phyloP scores from a whole-genome alignment of 495 filamentous ascomycete species.

The Aspergillus incahuasiensis region DNA sequence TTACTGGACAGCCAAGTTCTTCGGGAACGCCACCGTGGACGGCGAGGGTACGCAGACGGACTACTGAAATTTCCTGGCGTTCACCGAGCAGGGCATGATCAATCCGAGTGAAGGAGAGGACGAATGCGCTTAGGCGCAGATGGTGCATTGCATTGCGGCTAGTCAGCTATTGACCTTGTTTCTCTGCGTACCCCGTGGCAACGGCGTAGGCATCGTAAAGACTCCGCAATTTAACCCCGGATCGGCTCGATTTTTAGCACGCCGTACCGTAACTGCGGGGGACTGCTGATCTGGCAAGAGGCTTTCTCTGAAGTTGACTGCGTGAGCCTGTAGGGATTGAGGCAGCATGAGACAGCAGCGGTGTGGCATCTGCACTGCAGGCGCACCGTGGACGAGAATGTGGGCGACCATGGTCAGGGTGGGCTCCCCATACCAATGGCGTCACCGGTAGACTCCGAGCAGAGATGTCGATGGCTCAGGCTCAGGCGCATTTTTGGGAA shows the following conservation, averaged over 20 bases:
- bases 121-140: neutral
- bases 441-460: neutral
- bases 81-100: constrained; percentile 15
- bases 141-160: neutral
- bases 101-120: neutral
- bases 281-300: neutral
- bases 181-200: too few species aligned
- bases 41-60: constrained; percentile 21
- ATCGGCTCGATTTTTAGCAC: neutral
- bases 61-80: constrained; percentile 26
- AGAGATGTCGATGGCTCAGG: neutral
- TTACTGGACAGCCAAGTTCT: constrained; percentile 28
- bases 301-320: neutral
- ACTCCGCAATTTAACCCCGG: constrained; percentile 6
- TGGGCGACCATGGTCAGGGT: neutral
- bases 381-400: neutral
- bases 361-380: neutral
- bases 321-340: neutral
- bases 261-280: constrained; percentile 3
- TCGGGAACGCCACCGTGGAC: constrained; percentile 19
- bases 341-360: neutral
- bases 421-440: constrained; percentile 1
- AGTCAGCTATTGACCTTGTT: too few species aligned
- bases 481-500: neutral
- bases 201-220: neutral